Evolutionary conservation across 1,284 basidiomycete species (phyloP).

Genomic region (Flammula alnicola): DNA sequence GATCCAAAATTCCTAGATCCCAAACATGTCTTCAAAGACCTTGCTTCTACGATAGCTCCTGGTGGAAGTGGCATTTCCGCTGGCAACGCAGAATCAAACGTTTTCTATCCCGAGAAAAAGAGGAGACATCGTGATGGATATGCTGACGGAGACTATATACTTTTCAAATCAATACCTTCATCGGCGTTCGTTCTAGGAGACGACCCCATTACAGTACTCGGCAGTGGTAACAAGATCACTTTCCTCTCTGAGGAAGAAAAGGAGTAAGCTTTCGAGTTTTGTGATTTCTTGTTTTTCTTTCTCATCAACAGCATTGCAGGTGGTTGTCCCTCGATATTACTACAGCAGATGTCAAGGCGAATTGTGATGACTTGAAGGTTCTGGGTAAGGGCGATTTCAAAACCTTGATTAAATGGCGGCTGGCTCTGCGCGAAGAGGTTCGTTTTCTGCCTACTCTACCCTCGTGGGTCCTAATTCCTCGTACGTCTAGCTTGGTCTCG

Average conservation of each 20-base stretch:
- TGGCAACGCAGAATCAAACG: constrained; percentile 79
- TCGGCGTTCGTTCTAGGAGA: constrained; percentile 73
- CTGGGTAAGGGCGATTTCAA: constrained; percentile 99
- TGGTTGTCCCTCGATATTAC: constrained; percentile 80
- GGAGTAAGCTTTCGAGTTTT: constrained; percentile 48
- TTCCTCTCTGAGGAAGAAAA: constrained; percentile 89
- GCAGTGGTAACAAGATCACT: constrained; percentile 83
- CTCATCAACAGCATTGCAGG: constrained; percentile 36
- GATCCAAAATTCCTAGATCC: constrained; percentile 99
- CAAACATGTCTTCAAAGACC: constrained; percentile 97
- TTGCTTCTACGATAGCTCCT: constrained; percentile 55
- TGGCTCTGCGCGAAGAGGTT: constrained; percentile 83
- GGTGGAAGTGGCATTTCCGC: constrained; percentile 55
- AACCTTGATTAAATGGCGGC: constrained; percentile 89
- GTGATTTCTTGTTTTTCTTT: constrained; percentile 6
- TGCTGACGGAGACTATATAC: constrained; percentile 91
- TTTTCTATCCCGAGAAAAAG: constrained; percentile 98
- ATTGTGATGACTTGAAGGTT: constrained; percentile 94
- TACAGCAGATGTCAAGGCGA: constrained; percentile 80
- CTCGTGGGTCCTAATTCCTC: neutral
- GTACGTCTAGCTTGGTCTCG: constrained; percentile 70
- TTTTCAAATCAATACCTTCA: constrained; percentile 81
- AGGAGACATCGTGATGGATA: constrained; percentile 94
- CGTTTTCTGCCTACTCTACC: constrained; percentile 19
- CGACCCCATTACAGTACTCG: constrained; percentile 85